Evolutionary conservation across 2,329 filamentous ascomycete genomes (phyloP), one percentile per base, ranked within the genome.

Genomic region (Aspergillus bombycis): DNA sequence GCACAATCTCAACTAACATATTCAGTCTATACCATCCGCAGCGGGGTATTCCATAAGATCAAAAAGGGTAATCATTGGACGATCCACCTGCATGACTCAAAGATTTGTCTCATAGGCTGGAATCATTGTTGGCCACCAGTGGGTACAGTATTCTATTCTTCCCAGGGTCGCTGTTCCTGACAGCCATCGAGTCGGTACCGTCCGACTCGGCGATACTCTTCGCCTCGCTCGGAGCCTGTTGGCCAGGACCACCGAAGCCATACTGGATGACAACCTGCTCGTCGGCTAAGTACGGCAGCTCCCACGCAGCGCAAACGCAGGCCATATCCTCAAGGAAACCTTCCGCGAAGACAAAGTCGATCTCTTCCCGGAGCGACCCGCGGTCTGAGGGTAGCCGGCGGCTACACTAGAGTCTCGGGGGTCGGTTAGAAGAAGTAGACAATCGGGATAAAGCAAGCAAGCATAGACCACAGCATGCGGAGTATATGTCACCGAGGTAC

Each of bases 371-470:
- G 66, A 67, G 26, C 73, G 71, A 11, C 69, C 63, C 14, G 70
- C 67, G 9, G 74, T 75, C 61, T 76, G 73, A 0, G 71, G 70
- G 58, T 28, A 28, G 4, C 26, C 26, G 26, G 26, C 26, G 4
- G 4, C 26, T 28, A 28, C 2, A 28, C 26, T 28, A 28, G 26
- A 28, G 26, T 28, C n/a, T 28, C 26, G 26, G 26, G 4, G 26
- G 26, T 28, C 26, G 26, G 26, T 28, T 74, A 75, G 65, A 74
- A 75, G 63, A 77, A 75, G 54, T 70, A 76, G 48, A 75, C 68
- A 11, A 71, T 58, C 1, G 72, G 72, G 9, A 75, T 62, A 50
- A 71, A 70, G 19, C 57, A 28, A 56, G n/a, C n/a, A n/a, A 38
- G 67, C 67, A 65, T 74, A 71, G 52, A 73, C 46, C 2, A 65